phyloP scores from a whole-genome alignment of 225 moss, liverwort and hornwort genomes.

The Sphagnum contortum region DNA sequence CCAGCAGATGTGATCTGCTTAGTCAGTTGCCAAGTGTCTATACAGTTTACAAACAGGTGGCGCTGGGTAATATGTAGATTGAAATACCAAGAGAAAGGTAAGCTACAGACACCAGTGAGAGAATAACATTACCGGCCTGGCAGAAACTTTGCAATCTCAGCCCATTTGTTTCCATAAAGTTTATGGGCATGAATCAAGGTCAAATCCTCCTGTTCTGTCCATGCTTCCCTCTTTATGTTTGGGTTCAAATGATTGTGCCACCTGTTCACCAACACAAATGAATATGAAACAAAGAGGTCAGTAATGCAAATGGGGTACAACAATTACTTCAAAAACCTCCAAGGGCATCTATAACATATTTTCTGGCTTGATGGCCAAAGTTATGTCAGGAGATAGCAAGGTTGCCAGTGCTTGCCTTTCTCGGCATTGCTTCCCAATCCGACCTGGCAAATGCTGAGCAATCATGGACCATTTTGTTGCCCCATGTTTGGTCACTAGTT shows the following conservation, averaged over 20 bases:
- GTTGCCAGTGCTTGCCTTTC: constrained; percentile 48
- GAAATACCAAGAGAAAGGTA: too few relatives aligned
- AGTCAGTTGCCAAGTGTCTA: too few relatives aligned
- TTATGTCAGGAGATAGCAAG: background rate
- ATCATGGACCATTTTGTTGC: constrained; percentile 99
- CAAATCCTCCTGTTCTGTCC: constrained; percentile 94
- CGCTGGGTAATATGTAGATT: too few relatives aligned
- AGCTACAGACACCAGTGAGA: too few relatives aligned
- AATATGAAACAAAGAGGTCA: too few relatives aligned
- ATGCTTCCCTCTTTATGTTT: constrained; percentile 93
- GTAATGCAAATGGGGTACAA: too few relatives aligned
- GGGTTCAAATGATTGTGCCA: constrained; percentile 99
- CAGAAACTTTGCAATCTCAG: constrained; percentile 92
- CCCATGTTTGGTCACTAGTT: constrained; percentile 79
- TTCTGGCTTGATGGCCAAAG: too few relatives aligned
- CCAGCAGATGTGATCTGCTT: background rate
- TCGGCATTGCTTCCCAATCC: constrained; percentile 98
- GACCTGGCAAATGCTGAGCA: constrained; percentile 84
- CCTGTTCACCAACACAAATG: constrained; percentile 23
- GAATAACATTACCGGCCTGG: constrained; percentile 63
- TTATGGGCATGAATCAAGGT: constrained; percentile 81
- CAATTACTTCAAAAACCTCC: too few relatives aligned
- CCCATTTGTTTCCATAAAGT: constrained; percentile 90
- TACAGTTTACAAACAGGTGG: too few relatives aligned
- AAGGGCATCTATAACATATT: too few relatives aligned